Conservation (phyloP, 768 basidiomycete species). For the Pseudohyphozyma bogoriensis region DNA sequence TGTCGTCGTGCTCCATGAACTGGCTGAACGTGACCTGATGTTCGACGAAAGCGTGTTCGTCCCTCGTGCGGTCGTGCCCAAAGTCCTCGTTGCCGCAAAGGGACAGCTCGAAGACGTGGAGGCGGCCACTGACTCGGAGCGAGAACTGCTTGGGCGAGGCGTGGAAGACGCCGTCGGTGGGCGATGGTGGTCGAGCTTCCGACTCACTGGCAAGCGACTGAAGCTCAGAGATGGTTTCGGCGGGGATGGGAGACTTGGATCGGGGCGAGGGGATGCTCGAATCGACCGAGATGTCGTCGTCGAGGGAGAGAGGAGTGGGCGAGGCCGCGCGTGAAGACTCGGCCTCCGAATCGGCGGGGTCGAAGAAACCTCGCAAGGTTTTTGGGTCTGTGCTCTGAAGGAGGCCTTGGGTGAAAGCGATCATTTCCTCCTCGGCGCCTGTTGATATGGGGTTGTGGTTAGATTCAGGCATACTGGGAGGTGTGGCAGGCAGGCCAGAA, state of each 20-base stretch:
- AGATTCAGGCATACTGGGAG: background rate
- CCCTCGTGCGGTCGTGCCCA: conserved; percentile 36
- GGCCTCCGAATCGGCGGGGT: background rate
- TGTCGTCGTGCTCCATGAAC: conserved; percentile 55
- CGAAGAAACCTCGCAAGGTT: conserved; percentile 24
- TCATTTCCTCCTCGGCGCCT: conserved; percentile 27
- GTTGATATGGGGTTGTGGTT: background rate
- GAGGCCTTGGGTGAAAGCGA: conserved; percentile 27
- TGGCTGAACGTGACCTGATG: conserved; percentile 54
- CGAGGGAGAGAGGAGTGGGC: conserved; percentile 1
- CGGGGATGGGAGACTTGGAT: too few relatives aligned
- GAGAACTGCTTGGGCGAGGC: conserved; percentile 21
- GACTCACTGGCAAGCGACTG: conserved; percentile 21
- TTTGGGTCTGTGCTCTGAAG: conserved; percentile 25
- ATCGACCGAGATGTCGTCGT: background rate
- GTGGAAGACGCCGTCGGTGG: conserved; percentile 20
- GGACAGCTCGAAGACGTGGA: conserved; percentile 53
- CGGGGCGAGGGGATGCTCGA: conserved; percentile 9
- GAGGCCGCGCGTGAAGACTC: background rate
- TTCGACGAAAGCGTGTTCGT: conserved; percentile 41
- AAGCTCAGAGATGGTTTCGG: background rate
- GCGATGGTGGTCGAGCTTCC: background rate
- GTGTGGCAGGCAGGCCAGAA: too few relatives aligned
- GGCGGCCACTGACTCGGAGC: conserved; percentile 12
- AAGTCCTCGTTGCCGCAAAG: conserved; percentile 44